Base-by-base conservation (phyloP, 768 basidiomycete genomes). In the Gyrodon lividus region DNA sequence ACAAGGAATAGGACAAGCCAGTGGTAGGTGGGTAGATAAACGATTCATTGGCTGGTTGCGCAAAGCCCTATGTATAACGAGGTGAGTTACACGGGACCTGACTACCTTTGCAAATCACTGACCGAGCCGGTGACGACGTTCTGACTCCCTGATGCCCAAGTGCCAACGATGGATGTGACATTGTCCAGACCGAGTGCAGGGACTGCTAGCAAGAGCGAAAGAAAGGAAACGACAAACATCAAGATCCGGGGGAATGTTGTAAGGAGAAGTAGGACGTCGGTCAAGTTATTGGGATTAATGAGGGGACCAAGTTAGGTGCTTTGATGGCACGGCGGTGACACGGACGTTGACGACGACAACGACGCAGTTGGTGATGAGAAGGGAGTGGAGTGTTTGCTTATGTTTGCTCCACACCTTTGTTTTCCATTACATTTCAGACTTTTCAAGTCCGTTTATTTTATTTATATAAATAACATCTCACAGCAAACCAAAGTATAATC, bases 1-100 rank as follows among this genome's bases (percentile, higher is more conserved):
- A 96, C 92, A 98, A 96, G 26, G 93, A 89, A 66, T 81, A 92
- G 5, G 88, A 86, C 6, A 97, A 78, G 26, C 97, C 97, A 1
- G 94, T 91, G 17, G 82, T 93, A 50, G 66, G 65, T 4, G 97
- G 96, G 67, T 95, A 96, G 30, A 50, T 82, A 72, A 99, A 98
- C 3, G 86, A 76, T 72, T 78, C 71, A 61, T 93, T 91, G 40
- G 80, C 78, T 0, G 97, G 95, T 63, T 88, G 83, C 35, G 87
- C 92, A 68, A 95, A 98, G 50, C 77, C 76, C 94, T 98, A 59
- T 16, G 50, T 26, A 41, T 30, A 55, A 54, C 31, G 31, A 22
- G 3, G 20, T 41, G 33, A 59, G 52, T 12, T 43, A 53, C 22
- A 30, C 39, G 7, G 39, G 26, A 17, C 20, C 3, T 24, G 17